Conservation (phyloP, 805 yeast species). For the Candida quercuum region DNA sequence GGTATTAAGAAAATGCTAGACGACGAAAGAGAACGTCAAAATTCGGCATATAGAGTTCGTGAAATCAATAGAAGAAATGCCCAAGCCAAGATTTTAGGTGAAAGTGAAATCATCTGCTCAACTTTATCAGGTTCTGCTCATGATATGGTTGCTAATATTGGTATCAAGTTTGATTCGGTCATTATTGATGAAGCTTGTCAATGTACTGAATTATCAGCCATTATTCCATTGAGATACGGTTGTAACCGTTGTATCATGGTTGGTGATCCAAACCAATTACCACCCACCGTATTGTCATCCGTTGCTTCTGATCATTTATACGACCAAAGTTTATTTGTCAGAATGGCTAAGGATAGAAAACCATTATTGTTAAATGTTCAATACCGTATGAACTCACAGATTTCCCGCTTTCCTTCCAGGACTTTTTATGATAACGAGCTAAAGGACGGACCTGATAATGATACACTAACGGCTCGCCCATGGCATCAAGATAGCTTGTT, state of each 20-base stretch:
- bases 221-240: slow-evolving; percentile 90
- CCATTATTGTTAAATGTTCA: slow-evolving; percentile 79
- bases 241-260: slow-evolving; percentile 91
- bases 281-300: slow-evolving; percentile 92
- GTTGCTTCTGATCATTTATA: slow-evolving; percentile 76
- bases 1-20: slow-evolving; percentile 71
- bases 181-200: slow-evolving; percentile 97
- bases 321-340: slow-evolving; percentile 88
- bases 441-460: slow-evolving; percentile 77
- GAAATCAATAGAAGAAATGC: slow-evolving; percentile 73
- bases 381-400: slow-evolving; percentile 96
- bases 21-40: slow-evolving; percentile 68
- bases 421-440: slow-evolving; percentile 75
- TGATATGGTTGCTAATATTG: slow-evolving; percentile 69
- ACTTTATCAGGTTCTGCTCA: slow-evolving; percentile 95
- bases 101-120: slow-evolving; percentile 83
- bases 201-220: slow-evolving; percentile 86
- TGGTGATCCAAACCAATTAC: slow-evolving; percentile 97
- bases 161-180: slow-evolving; percentile 81
- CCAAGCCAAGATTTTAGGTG: slow-evolving; percentile 65
- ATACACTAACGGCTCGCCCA: slow-evolving; percentile 46
- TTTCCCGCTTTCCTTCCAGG: slow-evolving; percentile 78
- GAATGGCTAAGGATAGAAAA: slow-evolving; percentile 71
- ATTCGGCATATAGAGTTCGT: slow-evolving; percentile 62
- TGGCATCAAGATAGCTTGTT: slow-evolving; percentile 67